A percentile compares a stretch with the other conserved stretches of the same genome.
phyloP scores from a whole-genome alignment of 176 grass and related monocot species.

The Rhynchospora tenuis region DNA sequence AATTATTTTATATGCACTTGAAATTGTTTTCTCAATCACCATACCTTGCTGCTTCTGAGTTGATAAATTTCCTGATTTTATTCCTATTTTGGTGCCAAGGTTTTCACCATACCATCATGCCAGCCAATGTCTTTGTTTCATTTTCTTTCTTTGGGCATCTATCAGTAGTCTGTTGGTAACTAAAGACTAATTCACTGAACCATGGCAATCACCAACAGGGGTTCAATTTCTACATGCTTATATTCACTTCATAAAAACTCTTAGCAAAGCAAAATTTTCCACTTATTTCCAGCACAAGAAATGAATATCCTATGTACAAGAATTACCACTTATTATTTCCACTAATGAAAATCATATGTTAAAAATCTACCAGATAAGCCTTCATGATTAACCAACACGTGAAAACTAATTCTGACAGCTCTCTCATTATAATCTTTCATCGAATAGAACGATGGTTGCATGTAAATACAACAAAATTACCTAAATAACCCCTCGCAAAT shows the following conservation, averaged over 20 bases:
- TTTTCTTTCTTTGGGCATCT: neutral
- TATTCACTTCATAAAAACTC: neutral
- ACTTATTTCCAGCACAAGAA: conserved; percentile 21
- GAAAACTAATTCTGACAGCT: conserved; percentile 15
- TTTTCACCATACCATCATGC: neutral
- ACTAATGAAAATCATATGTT: conserved; percentile 10
- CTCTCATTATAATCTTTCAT: neutral
- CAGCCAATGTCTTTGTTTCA: neutral
- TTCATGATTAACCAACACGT: neutral
- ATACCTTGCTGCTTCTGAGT: conserved; percentile 23
- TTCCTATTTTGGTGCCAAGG: neutral
- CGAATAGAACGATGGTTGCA: neutral
- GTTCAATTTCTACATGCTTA: neutral
- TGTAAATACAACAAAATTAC: conserved; percentile 44
- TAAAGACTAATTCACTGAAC: neutral
- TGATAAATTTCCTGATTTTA: too few species aligned
- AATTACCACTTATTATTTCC: neutral
- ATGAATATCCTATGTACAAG: neutral
- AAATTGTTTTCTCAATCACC: conserved; percentile 77
- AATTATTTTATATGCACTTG: conserved; percentile 45
- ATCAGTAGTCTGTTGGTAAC: neutral
- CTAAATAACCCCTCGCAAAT: conserved; percentile 87
- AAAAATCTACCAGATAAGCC: neutral
- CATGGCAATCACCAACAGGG: neutral
- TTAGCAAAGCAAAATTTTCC: neutral